phyloP scores from a whole-genome alignment of 2,329 filamentous ascomycete species.

The Fusarium tricinctum region DNA sequence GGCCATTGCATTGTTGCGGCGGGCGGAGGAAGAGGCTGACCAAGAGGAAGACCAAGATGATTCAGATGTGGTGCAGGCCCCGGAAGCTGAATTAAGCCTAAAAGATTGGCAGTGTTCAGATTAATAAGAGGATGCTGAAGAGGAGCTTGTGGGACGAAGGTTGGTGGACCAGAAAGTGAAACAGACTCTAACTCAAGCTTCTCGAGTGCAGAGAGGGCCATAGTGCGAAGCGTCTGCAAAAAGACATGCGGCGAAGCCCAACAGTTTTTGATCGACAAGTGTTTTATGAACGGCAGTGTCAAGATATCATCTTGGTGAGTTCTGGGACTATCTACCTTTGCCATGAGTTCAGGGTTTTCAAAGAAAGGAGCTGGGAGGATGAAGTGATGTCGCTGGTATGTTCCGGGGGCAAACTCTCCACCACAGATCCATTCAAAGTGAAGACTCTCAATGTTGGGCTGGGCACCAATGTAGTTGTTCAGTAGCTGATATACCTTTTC shows the following conservation, averaged over 20 bases:
- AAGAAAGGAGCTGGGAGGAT: slow-evolving; percentile 73
- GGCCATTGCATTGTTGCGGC: neutral
- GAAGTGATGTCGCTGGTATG: slow-evolving; percentile 72
- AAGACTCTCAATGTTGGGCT: slow-evolving; percentile 67
- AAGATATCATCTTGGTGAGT: slow-evolving; percentile 58
- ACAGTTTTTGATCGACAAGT: slow-evolving; percentile 76
- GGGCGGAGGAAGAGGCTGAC: neutral
- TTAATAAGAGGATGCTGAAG: slow-evolving; percentile 40
- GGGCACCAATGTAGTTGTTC: slow-evolving; percentile 61
- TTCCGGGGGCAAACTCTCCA: slow-evolving; percentile 74
- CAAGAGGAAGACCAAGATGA: neutral
- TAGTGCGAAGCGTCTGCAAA: slow-evolving; percentile 63
- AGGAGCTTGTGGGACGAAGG: slow-evolving; percentile 45
- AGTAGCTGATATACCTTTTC: slow-evolving; percentile 67
- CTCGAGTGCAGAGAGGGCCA: slow-evolving; percentile 63
- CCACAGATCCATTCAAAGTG: slow-evolving; percentile 77
- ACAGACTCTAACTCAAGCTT: slow-evolving; percentile 73
- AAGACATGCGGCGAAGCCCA: slow-evolving; percentile 74
- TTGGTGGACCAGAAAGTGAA: slow-evolving; percentile 69
- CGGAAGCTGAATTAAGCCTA: slow-evolving; percentile 38
- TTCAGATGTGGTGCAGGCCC: neutral
- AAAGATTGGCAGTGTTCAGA: slow-evolving; percentile 25
- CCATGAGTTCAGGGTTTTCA: slow-evolving; percentile 52
- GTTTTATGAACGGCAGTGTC: slow-evolving; percentile 68
- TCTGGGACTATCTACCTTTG: slow-evolving; percentile 49